A percentile compares a stretch with the other conserved stretches of the same genome.
Evolutionary conservation across 768 basidiomycete genomes (phyloP).

Genomic region (Suillus placidus): DNA sequence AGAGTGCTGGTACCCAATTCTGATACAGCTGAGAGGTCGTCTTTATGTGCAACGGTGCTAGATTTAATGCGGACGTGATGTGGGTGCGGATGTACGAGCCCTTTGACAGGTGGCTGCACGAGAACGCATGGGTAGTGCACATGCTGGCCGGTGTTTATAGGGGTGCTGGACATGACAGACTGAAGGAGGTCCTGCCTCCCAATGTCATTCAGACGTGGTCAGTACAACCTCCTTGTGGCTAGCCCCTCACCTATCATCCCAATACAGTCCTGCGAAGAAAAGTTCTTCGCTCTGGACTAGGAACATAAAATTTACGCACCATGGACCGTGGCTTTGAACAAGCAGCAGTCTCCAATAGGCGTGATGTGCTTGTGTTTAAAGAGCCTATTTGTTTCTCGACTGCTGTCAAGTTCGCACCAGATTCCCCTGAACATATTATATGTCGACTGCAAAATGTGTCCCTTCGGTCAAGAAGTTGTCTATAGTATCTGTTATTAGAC

Average conservation of each 20-base stretch:
- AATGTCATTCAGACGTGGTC: neutral
- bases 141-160: neutral
- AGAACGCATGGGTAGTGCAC: neutral
- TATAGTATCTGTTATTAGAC: neutral
- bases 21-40: neutral
- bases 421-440: neutral
- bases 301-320: neutral
- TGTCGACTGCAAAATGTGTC: neutral
- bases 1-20: neutral
- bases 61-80: neutral
- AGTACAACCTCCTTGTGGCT: neutral
- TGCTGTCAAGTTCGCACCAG: neutral
- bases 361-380: neutral
- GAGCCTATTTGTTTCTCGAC: neutral
- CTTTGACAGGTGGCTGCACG: neutral
- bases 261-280: neutral
- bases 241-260: neutral
- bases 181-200: neutral
- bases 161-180: neutral
- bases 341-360: neutral
- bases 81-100: neutral
- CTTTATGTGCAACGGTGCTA: neutral
- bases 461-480: neutral
- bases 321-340: neutral
- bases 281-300: neutral